Base-by-base conservation (phyloP, 148 eudicot species). In the Vaccinium corymbosum region DNA sequence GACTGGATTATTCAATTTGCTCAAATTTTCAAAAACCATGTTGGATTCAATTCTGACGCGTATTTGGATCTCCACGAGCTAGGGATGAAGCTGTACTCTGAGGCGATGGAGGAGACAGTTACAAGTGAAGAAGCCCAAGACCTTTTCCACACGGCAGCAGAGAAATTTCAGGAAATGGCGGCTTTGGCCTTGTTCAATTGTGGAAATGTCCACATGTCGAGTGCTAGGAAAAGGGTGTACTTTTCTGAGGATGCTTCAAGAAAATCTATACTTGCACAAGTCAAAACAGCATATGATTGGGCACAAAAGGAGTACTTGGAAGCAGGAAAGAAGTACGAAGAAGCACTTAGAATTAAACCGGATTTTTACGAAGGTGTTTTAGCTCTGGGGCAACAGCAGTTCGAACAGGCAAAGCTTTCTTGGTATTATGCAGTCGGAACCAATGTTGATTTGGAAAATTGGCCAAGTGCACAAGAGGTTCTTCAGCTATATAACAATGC, bases 191-290 rank as follows among this genome's bases (percentile, higher is more conserved):
- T 95, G 76, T 97, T 97, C 84, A 97, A 97, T 82, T 95, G 98
- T 88, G 99, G 99, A 68, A 97, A 94, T 89, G 94, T 94, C 80
- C 98, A 95, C 86, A 94, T 97, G 98, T 91, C 99, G 52, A 87
- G 90, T 84, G 99, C 99, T 66, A 91, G 98, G 80, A 97, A 90
- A 83, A 89, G 86, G 84, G 91, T 94, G 17, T 90, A 87, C 83
- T 85, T 89, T 16, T 50, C 85, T 1, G 99, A 93, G 83, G 96
- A 91, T 83, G 83, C 89, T 75, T 89, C 95, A 6, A 85, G 84
- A 35, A 93, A 92, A 80, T 83, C 90, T 25, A 85, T 90, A 42
- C 90, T 90, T 80, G 85, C 80, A 81, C 87, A 89, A 85, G 89
- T 95, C 7, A 82, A 87, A 86, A 74, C 79, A 80, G 94, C 93